Evolutionary conservation across 2,329 filamentous ascomycete species (phyloP), one percentile per base, ranked within the genome.

Genomic region (Cladosporium sp.): DNA sequence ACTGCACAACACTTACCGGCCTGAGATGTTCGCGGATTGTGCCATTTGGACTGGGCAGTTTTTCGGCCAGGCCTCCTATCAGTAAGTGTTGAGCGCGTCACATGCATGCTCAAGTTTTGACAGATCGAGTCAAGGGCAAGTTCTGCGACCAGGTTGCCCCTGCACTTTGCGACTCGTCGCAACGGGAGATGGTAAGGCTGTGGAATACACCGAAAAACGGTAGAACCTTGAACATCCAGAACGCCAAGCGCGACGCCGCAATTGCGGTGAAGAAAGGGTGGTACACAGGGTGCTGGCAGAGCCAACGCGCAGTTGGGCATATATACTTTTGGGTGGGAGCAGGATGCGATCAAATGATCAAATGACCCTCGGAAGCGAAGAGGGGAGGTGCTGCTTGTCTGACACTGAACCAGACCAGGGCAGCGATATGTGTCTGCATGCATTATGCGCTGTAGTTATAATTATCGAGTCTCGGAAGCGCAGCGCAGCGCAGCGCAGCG

Each of bases 281-380:
- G 51, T 54, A 54, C 51, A 54, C 51, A 54, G 51, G 51, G 51
- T 61, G 58, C 28, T 61, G 58, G 46, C 58, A 51, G 30, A 25
- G 58, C 58, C 58, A 61, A 46, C 58, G 58, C 39, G 58, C 58
- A 51, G 58, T 49, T 57, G 54, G 54, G 54, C 54, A 57, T 57
- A 57, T 57, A 57, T 57, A 57, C 54, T 21, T 49, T 56, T 57
- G 54, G 18, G 21, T 10, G 54, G 23, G 54, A 26, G 23, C 28
- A 32, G 30, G 30, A 32, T 54, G 26, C 51, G 51, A 54, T 32
- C 18, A 57, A 57, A 21, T 39, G 54, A 39, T 54, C 51, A 57
- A 57, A 21, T 57, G 54, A 57, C 54, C 54, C 18, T 21, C 32
- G 54, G 32, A 21, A 25, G 21, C 32, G 54, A 26, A 23, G 54